A percentile compares a stretch with the other conserved stretches of the same genome.
These are phyloP conservation scores for Trichoderma aggressivum DNA, from an alignment of 2,329 filamentous ascomycete genomes.

Conservation along the genomic window DNA sequence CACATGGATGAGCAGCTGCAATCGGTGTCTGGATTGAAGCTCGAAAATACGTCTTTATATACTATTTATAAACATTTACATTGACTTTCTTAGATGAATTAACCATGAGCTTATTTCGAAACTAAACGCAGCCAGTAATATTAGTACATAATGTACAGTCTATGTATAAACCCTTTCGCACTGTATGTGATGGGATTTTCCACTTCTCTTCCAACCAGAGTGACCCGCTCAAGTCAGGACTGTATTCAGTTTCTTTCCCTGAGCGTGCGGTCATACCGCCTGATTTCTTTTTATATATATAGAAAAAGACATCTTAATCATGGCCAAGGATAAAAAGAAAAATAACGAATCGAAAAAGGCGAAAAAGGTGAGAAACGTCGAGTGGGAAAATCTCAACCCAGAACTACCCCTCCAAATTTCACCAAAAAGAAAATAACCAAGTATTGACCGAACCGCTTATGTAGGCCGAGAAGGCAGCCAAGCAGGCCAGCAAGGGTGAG, in stretches of 20 bases:
- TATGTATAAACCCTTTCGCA: not conserved
- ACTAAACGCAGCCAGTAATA: not conserved
- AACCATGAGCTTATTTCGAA: not conserved
- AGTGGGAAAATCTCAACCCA: constrained; percentile 2
- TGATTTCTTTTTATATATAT: not conserved
- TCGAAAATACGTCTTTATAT: not conserved
- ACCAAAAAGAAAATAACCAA: not conserved
- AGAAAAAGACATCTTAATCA: constrained; percentile 23
- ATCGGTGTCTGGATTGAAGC: not conserved
- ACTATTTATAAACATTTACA: not conserved
- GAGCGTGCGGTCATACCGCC: not conserved
- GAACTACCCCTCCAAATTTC: constrained; percentile 11
- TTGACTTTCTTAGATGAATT: not conserved
- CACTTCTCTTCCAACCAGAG: not conserved
- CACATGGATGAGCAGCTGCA: not conserved
- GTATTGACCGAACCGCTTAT: constrained; percentile 23
- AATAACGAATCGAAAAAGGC: constrained; percentile 47
- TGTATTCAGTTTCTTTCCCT: not conserved
- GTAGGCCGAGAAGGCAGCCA: constrained; percentile 63
- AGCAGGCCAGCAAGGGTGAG: constrained; percentile 85
- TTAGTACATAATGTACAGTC: not conserved
- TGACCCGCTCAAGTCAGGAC: not conserved
- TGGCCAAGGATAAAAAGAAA: constrained; percentile 56
- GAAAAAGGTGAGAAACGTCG: constrained; percentile 38
- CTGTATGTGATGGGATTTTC: constrained; percentile 19